Evolutionary conservation across 1,284 basidiomycete species (phyloP), one percentile per base, ranked within the genome.

Genomic region (Phenoliferia sp.): DNA sequence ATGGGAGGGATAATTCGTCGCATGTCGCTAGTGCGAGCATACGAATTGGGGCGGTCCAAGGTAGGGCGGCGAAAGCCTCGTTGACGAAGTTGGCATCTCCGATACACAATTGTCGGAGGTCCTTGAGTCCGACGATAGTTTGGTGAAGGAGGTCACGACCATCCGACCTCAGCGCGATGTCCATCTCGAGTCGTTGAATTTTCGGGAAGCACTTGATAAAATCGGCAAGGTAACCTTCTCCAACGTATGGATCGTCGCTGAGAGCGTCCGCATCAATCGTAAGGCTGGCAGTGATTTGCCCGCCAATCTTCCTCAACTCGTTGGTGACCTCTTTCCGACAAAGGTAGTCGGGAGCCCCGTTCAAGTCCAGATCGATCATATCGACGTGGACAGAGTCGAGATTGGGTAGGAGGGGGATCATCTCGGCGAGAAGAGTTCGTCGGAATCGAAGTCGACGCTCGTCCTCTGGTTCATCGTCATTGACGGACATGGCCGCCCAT

Each of bases 1-100:
- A 17, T 2, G 61, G 32, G 64, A 69, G 65, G n/a, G 66, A 70
- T 3, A 72, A 44, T 31, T 72, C 64, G 2, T 64, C 59, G 48
- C 66, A 68, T 16, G 62, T 59, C 16, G 7, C 16, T 32, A 72
- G 61, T 3, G 64, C 66, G 52, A 72, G 66, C 32, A 62, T 48
- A 22, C 50, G 32, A 35, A 72, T 59, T 55, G 68, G 65, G 6
- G 36, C 36, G 39, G 6, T 33, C 33, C 35, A 68, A 26, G 26
- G 35, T 59, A 33, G 34, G 10, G 15, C 10, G 22, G 61, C 67
- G 34, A 69, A 71, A 16, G 26, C 63, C 52, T 68, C 67, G 33
- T 62, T 61, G 54, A 71, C 36, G 31, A 64, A 69, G 4, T 7
- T 12, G 7, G 64, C 63, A 2, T 26, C 33, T 16, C 22, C 54